Percentiles rank a stretch among this genome's conserved stretches.
These are phyloP conservation scores for Aspergillus novofumigatus DNA, from an alignment of 2,329 filamentous ascomycete genomes.

Conservation along the genomic window DNA sequence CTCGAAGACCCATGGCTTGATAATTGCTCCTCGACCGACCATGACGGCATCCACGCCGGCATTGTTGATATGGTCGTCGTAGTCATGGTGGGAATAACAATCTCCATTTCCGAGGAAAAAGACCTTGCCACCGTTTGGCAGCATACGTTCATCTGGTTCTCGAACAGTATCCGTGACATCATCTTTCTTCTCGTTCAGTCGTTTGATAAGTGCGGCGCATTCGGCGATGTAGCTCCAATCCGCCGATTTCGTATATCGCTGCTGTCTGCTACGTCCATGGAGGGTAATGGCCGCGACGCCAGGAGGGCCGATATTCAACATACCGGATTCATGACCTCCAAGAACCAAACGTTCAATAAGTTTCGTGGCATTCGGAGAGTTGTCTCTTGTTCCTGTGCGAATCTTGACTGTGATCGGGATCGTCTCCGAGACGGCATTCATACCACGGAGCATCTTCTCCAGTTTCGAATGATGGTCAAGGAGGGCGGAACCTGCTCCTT, in stretches of 20 bases:
- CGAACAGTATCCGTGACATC: conserved; percentile 68
- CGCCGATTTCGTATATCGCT: conserved; percentile 86
- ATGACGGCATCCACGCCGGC: conserved; percentile 88
- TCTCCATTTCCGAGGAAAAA: conserved; percentile 97
- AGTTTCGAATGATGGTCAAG: conserved; percentile 85
- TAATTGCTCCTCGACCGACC: conserved; percentile 90
- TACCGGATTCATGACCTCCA: conserved; percentile 68
- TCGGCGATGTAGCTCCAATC: conserved; percentile 95
- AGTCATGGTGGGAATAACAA: conserved; percentile 89
- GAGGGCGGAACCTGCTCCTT: conserved; percentile 84
- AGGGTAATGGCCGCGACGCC: conserved; percentile 94
- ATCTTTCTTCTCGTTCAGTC: conserved; percentile 67
- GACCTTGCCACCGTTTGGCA: conserved; percentile 66
- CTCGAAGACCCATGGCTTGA: conserved; percentile 98
- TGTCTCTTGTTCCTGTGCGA: conserved; percentile 80
- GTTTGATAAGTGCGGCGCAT: conserved; percentile 77
- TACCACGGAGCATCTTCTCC: conserved; percentile 90
- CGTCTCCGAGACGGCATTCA: conserved; percentile 88
- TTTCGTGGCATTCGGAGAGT: conserved; percentile 72
- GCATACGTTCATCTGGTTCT: conserved; percentile 71
- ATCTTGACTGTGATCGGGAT: conserved; percentile 94
- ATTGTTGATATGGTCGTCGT: conserved; percentile 71
- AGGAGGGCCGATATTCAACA: conserved; percentile 63
- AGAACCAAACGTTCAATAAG: conserved; percentile 79
- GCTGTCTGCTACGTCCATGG: conserved; percentile 88